Conservation (phyloP, 805 yeast genomes). For the Spathaspora passalidarum region DNA sequence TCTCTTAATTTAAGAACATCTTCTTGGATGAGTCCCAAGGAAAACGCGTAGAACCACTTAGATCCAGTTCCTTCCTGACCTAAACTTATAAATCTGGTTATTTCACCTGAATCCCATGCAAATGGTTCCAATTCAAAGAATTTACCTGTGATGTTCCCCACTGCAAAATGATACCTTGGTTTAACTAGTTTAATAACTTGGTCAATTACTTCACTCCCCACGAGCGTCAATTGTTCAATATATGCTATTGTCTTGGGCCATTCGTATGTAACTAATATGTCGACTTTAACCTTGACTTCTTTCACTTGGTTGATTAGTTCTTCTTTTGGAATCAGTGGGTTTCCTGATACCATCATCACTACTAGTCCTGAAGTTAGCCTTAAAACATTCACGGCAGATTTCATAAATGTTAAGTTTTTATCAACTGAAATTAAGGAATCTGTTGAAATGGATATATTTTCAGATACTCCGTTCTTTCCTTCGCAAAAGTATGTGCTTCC, state of each 20-base stretch:
- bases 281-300: slow-evolving; percentile 24
- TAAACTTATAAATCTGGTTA: slow-evolving; percentile 65
- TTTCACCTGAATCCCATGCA: slow-evolving; percentile 46
- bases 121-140: slow-evolving; percentile 59
- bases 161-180: slow-evolving; percentile 69
- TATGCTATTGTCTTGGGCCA: slow-evolving; percentile 51
- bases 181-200: slow-evolving; percentile 36
- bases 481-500: slow-evolving; percentile 25
- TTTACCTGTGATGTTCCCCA: slow-evolving; percentile 47
- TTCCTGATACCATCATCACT: slow-evolving; percentile 43
- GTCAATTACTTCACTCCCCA: slow-evolving; percentile 47
- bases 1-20: slow-evolving; percentile 9
- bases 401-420: slow-evolving; percentile 27
- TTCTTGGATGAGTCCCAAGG: slow-evolving; percentile 12
- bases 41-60: slow-evolving; percentile 76
- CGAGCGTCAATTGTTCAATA: slow-evolving; percentile 39
- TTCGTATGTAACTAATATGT: slow-evolving; percentile 54
- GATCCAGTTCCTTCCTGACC: slow-evolving; percentile 54
- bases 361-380: slow-evolving; percentile 44
- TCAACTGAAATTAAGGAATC: slow-evolving; percentile 15
- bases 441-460: background rate
- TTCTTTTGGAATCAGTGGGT: slow-evolving; percentile 4
- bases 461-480: slow-evolving; percentile 17
- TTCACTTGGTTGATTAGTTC: background rate
- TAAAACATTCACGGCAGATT: slow-evolving; percentile 28